These are phyloP conservation scores for Sanghuangporus weigelae DNA, from an alignment of 1,284 basidiomycete genomes.

Conservation along the genomic window DNA sequence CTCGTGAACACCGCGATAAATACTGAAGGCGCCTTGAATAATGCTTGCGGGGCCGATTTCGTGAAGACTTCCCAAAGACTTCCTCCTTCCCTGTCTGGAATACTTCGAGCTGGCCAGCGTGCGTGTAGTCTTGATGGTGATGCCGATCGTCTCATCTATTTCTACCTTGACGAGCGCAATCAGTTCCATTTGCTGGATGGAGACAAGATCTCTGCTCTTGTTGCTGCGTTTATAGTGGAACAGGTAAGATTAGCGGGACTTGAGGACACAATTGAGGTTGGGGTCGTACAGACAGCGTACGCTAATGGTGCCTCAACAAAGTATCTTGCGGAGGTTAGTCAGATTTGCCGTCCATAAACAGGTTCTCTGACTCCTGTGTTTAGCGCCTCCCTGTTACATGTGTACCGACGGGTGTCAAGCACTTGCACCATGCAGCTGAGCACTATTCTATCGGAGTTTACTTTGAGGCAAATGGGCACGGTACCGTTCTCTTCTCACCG, in stretches of 20 bases:
- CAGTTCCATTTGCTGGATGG: constrained; percentile 94
- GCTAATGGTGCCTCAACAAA: constrained; percentile 97
- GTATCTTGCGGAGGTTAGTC: constrained; percentile 74
- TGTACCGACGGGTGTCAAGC: constrained; percentile 96
- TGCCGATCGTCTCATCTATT: constrained; percentile 96
- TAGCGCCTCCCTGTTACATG: constrained; percentile 92
- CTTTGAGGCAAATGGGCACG: constrained; percentile 99
- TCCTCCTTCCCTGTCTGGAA: constrained; percentile 65
- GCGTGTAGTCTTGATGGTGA: constrained; percentile 96
- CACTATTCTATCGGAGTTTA: constrained; percentile 94
- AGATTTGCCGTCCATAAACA: neutral
- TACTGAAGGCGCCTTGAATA: constrained; percentile 76
- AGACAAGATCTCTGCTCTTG: constrained; percentile 96
- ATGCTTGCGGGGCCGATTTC: constrained; percentile 91
- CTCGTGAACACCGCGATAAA: constrained; percentile 66
- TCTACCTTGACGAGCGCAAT: constrained; percentile 75
- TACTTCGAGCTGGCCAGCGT: constrained; percentile 65
- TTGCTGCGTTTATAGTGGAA: constrained; percentile 90
- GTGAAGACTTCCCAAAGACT: constrained; percentile 91
- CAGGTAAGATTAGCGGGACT: constrained; percentile 83
- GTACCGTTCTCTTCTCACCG: constrained; percentile 92
- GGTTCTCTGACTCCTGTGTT: neutral
- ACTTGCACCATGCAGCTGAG: constrained; percentile 96
- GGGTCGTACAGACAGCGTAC: constrained; percentile 98
- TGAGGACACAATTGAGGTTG: constrained; percentile 69